phyloP scores from a whole-genome alignment of 1,139 yeast species.

The Wickerhamomyces sp. region DNA sequence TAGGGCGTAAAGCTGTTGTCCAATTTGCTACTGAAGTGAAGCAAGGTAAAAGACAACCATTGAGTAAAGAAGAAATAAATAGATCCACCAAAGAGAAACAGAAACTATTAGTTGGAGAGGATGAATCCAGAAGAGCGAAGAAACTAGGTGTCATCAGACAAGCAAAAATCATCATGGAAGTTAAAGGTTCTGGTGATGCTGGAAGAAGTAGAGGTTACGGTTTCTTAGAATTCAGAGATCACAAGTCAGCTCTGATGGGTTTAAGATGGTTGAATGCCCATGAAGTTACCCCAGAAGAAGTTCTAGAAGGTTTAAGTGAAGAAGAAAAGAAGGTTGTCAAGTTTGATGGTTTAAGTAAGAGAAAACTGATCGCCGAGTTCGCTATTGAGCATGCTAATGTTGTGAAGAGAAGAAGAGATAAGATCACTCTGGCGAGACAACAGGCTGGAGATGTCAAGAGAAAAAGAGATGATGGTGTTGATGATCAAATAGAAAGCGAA shows the following conservation, averaged over 20 bases:
- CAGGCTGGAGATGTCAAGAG: conserved; percentile 28
- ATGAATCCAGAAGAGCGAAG: conserved; percentile 57
- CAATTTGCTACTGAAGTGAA: conserved; percentile 92
- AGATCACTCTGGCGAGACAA: conserved; percentile 45
- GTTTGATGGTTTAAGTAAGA: conserved; percentile 51
- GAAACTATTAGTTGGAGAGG: conserved; percentile 36
- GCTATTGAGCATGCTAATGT: conserved; percentile 95
- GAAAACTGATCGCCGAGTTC: conserved; percentile 89
- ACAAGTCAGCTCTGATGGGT: conserved; percentile 91
- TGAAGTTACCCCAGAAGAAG: conserved; percentile 67
- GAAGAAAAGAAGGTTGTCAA: conserved; percentile 58
- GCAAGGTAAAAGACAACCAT: conserved; percentile 69
- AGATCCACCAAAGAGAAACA: conserved; percentile 72
- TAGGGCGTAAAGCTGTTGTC: conserved; percentile 92
- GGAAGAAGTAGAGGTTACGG: conserved; percentile 98
- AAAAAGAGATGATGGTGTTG: conserved; percentile 29
- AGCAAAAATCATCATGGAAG: conserved; percentile 89
- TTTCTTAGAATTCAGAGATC: conserved; percentile 89
- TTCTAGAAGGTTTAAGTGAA: conserved; percentile 65
- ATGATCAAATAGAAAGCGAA: conserved; percentile 5
- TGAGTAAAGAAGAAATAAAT: conserved; percentile 82
- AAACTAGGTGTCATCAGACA: conserved; percentile 89
- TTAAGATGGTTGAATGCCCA: conserved; percentile 97
- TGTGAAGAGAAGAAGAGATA: conserved; percentile 82
- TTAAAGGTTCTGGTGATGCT: conserved; percentile 77